Conservation (phyloP, 106 monocot species). For the Acorus calamus region DNA sequence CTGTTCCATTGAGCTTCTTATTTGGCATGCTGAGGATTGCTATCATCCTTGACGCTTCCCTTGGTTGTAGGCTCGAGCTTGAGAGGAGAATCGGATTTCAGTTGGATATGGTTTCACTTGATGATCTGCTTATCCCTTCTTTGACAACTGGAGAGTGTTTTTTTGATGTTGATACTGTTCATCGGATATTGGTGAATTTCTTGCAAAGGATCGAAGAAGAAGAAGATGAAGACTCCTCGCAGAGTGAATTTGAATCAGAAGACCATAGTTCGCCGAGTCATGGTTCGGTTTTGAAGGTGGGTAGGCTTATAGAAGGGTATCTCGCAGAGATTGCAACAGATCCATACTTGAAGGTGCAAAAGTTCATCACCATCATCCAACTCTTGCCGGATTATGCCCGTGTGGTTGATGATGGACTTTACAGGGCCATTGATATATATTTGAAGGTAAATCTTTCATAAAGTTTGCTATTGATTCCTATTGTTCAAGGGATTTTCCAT, state of each 20-base stretch:
- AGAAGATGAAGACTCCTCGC: conserved; percentile 44
- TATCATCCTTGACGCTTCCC: conserved; percentile 41
- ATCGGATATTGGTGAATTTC: conserved; percentile 69
- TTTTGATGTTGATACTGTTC: conserved; percentile 76
- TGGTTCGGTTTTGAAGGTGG: conserved; percentile 67
- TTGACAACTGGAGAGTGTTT: conserved; percentile 44
- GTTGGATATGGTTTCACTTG: conserved; percentile 72
- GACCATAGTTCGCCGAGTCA: conserved; percentile 45
- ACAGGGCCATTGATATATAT: conserved; percentile 86
- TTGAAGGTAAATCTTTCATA: conserved; percentile 48
- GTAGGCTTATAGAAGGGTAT: conserved; percentile 82
- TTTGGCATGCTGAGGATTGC: conserved; percentile 96
- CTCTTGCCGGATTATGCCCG: conserved; percentile 91
- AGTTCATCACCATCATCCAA: conserved; percentile 75
- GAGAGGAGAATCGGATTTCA: conserved; percentile 78
- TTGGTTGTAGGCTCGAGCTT: conserved; percentile 53
- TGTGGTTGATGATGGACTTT: conserved; percentile 83
- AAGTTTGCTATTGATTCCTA: too few relatives aligned
- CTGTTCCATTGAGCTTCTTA: conserved; percentile 56
- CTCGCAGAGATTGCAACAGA: conserved; percentile 93
- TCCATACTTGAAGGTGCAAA: conserved; percentile 65
- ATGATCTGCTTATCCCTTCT: conserved; percentile 87
- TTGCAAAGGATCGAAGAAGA: conserved; percentile 70
- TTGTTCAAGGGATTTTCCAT: too few relatives aligned
- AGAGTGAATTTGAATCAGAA: conserved; percentile 65